These are phyloP conservation scores for Puccinia novopanici DNA, from an alignment of 1,284 basidiomycete genomes.

Conservation along the genomic window DNA sequence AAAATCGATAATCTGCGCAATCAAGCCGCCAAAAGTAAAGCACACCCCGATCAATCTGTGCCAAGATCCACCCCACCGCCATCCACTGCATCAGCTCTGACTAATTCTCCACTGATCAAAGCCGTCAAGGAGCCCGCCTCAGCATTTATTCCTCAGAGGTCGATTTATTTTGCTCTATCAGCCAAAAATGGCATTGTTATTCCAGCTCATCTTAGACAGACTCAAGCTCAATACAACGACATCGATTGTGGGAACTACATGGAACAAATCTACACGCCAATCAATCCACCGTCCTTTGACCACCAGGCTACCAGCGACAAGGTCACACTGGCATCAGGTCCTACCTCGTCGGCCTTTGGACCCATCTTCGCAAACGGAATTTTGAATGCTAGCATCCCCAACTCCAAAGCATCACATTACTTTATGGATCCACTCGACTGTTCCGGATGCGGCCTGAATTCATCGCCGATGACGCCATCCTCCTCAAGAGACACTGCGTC, in stretches of 20 bases:
- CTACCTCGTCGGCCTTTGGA: too few relatives aligned
- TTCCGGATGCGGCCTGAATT: too few relatives aligned
- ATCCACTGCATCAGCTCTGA: background rate
- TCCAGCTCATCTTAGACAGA: conserved; percentile 32
- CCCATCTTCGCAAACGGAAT: too few relatives aligned
- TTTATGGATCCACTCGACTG: too few relatives aligned
- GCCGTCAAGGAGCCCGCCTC: conserved; percentile 53
- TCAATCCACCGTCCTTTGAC: conserved; percentile 22
- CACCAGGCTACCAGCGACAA: conserved; percentile 11
- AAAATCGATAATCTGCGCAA: conserved; percentile 46
- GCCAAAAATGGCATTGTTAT: conserved; percentile 51
- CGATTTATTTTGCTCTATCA: conserved; percentile 54
- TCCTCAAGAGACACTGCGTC: too few relatives aligned
- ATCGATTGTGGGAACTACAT: conserved; percentile 13
- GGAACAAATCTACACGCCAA: conserved; percentile 34
- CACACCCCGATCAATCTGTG: background rate
- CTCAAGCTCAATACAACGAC: background rate
- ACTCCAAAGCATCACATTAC: too few relatives aligned
- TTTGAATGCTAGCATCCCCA: too few relatives aligned
- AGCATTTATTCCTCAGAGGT: conserved; percentile 53
- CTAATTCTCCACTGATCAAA: conserved; percentile 53
- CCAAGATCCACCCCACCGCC: background rate
- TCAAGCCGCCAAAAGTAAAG: conserved; percentile 27
- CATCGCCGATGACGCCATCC: too few relatives aligned
- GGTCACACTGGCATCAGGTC: conserved; percentile 20